phyloP scores from a whole-genome alignment of 352 stramenopile genomes.

The Phytophthora multivora region DNA sequence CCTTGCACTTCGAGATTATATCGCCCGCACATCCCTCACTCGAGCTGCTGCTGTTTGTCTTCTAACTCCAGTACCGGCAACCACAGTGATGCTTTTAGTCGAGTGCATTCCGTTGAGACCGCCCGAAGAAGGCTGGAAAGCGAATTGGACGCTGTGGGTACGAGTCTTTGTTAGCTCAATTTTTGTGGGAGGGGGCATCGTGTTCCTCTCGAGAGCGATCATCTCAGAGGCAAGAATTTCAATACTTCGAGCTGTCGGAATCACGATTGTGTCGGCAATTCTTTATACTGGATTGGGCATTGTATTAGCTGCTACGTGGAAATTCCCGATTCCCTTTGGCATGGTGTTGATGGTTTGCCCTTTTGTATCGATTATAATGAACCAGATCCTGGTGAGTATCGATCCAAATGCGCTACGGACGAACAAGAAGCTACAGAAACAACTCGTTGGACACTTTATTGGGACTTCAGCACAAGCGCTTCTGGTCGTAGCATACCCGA shows the following conservation, averaged over 20 bases:
- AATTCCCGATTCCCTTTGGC: constrained; percentile 35
- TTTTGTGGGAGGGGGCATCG: constrained; percentile 16
- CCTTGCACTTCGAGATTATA: constrained; percentile 27
- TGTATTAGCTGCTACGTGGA: constrained; percentile 22
- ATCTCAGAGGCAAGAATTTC: constrained; percentile 18
- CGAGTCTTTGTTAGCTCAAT: constrained; percentile 15
- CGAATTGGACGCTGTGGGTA: constrained; percentile 14
- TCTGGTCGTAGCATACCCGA: constrained; percentile 31
- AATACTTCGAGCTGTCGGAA: background rate
- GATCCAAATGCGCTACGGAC: constrained; percentile 1
- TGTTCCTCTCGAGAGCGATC: constrained; percentile 12
- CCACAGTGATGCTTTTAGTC: constrained; percentile 15
- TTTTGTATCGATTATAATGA: constrained; percentile 23
- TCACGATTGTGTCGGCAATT: constrained; percentile 16
- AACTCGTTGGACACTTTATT: constrained; percentile 14
- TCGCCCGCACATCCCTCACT: background rate
- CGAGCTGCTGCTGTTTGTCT: constrained; percentile 14
- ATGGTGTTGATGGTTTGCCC: constrained; percentile 21
- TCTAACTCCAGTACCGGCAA: constrained; percentile 15
- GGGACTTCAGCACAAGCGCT: constrained; percentile 17
- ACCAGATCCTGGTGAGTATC: constrained; percentile 21
- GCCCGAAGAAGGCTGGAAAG: constrained; percentile 20
- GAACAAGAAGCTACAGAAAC: constrained; percentile 17
- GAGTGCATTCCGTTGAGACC: constrained; percentile 16
- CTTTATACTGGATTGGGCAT: constrained; percentile 13